Percentiles rank a stretch among this genome's conserved stretches.
Conservation (phyloP, 1,284 basidiomycete species). For the Abortiporus biennis region DNA sequence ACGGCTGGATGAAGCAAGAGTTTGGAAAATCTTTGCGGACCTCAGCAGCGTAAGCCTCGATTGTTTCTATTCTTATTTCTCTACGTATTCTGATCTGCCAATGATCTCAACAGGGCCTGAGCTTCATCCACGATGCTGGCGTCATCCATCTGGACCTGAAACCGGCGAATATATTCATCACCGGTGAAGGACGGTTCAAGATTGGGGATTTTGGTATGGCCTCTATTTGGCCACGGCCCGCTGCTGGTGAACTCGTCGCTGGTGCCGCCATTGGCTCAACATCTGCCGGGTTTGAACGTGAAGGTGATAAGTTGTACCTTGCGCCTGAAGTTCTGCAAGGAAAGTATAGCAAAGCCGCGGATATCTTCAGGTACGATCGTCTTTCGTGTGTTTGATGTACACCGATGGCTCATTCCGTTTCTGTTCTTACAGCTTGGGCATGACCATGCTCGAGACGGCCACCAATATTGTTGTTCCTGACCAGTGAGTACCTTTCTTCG, state of each 20-base stretch:
- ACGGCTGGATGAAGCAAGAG: conserved; percentile 84
- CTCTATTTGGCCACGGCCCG: conserved; percentile 71
- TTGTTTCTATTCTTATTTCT: conserved; percentile 1
- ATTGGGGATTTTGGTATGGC: conserved; percentile 99
- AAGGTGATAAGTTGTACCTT: conserved; percentile 97
- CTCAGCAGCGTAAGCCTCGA: conserved; percentile 71
- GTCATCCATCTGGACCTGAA: conserved; percentile 98
- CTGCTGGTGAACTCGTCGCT: conserved; percentile 21
- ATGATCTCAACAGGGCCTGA: conserved; percentile 56
- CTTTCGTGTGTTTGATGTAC: conserved; percentile 10
- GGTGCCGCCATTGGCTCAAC: no score
- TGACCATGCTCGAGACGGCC: conserved; percentile 93
- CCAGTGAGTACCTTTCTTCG: conserved; percentile 59
- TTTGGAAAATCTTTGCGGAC: conserved; percentile 97
- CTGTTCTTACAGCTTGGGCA: conserved; percentile 64
- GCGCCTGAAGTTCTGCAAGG: conserved; percentile 97
- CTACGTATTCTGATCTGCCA: conserved; percentile 2
- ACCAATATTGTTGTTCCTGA: conserved; percentile 96
- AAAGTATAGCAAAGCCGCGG: conserved; percentile 87
- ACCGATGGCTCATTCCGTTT: neutral
- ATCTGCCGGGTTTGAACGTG: conserved; percentile 69
- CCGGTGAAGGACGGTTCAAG: conserved; percentile 85
- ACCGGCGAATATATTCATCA: conserved; percentile 96
- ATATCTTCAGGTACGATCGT: conserved; percentile 85
- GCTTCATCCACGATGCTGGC: conserved; percentile 84